Base-by-base conservation (phyloP, 192 early-diverging fungal genomes). In the Kappamyces sp. region DNA sequence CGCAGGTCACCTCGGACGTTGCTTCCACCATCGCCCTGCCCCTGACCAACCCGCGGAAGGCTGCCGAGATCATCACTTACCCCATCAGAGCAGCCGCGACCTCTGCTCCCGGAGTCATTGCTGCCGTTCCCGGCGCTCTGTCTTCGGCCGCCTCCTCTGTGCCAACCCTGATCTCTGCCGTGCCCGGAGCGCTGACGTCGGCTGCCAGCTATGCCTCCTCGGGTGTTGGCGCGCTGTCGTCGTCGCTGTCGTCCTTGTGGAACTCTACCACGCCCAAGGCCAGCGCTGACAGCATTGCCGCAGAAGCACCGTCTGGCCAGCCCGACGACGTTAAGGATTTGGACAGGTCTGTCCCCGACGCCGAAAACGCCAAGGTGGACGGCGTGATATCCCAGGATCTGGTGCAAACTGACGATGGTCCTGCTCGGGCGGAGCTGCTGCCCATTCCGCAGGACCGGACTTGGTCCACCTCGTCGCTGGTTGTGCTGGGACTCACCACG, bases 401-500 rank as follows among this genome's bases (percentile, higher is more conserved):
- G 5, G 52, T 9, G 12, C n/a, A 54, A 47, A 2, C 46, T 31
- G 8, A 40, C 8, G 35, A 40, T 3, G 31, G 49, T n/a, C 34
- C 38, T 2, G 42, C 42, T 36, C 8, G 13, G n/a, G 3, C 37
- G 35, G 35, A 44, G n/a, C 54, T 66, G 6, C 51, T 57, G 5
- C 49, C 63, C 51, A 44, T 54, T 52, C 36, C 42, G 23, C 33
- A 23, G 51, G 71, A 44, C 38, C 60, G 60, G 36, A 62, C 42
- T 69, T 62, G 62, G 50, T 51, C 2, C 61, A 61, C 32, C 62
- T 58, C 60, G 43, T 68, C 5, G 23, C 23, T 23, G 23, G 23
- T 23, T 0, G 55, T 42, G 1, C 40, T 71, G 2, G 69, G 69
- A 0, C 47, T 77, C 9, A 69, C 74, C 7, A 66, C 62, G 23